Base-by-base conservation (phyloP, 495 filamentous ascomycete species). In the Aspergillus heteromorphus region DNA sequence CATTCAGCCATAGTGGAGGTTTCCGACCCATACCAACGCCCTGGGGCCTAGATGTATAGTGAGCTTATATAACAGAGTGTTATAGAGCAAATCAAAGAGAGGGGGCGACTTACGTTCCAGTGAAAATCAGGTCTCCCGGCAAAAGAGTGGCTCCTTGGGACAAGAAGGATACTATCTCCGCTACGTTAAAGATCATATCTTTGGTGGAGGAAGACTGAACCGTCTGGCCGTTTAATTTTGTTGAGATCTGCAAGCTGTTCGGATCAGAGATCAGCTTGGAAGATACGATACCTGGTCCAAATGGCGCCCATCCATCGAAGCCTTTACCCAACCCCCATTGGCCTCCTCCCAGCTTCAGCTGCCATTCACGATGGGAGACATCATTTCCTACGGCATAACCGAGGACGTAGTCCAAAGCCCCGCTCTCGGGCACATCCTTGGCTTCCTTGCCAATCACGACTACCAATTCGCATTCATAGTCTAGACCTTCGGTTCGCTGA, bases 281-380 rank as follows among this genome's bases (percentile, higher is more conserved):
- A 31, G 79, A 83, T 18, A 91, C 87, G 59, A 93, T 90, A 0
- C 87, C 89, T 13, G 90, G 90, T 2, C 90, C 90, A 59, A 81
- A 87, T 0, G 89, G 90, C n/a, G 88, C 89, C 89, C 88, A 93
- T 41, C 87, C 86, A 71, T 95, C 89, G 61, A 91, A 93, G 2
- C 88, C 86, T 67, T 95, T 95, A 0, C 89, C 89, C 4, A 92
- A 59, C 0, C 75, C 76, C 90, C 89, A 95, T 69, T 93, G 90
- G 0, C 88, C 84, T 13, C 89, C 86, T 17, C 88, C 89, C 30
- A 80, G 80, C 63, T 85, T 82, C 51, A 93, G 68, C 67, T 95
- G 90, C 87, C 87, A 91, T 50, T 89, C 87, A 20, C 90, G 84
- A 66, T 92, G 89, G 11, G 85, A 89, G 27, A 95, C 76, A 68